Evolutionary conservation across 495 filamentous ascomycete species (phyloP).

Genomic region (Neurospora sp.): DNA sequence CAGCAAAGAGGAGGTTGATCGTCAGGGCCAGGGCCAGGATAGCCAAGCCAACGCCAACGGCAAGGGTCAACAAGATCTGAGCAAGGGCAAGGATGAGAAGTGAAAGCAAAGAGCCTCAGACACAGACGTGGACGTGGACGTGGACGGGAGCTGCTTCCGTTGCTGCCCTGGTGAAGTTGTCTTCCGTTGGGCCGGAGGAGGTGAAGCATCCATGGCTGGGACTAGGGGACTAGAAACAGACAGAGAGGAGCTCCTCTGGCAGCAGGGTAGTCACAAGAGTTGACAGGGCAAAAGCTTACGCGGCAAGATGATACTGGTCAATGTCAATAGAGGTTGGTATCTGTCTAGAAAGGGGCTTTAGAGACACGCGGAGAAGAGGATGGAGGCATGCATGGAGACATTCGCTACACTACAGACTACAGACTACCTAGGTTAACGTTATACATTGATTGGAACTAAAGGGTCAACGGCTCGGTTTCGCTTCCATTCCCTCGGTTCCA

Average conservation of each 20-base stretch:
- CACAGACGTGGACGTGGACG: background rate
- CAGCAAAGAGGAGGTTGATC: background rate
- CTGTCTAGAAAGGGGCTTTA: background rate
- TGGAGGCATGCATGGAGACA: background rate
- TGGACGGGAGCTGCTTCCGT: background rate
- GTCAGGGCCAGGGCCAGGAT: background rate
- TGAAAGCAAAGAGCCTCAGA: background rate
- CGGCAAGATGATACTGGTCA: background rate
- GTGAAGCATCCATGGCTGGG: background rate
- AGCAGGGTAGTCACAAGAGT: background rate
- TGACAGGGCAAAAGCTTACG: background rate
- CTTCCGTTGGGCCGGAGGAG: background rate
- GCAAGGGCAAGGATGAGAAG: background rate
- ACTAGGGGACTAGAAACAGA: no score
- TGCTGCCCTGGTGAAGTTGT: background rate
- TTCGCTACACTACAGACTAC: background rate
- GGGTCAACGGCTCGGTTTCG: background rate
- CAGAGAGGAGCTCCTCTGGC: background rate
- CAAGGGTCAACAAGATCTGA: background rate
- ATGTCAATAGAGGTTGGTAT: background rate
- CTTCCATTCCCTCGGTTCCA: background rate
- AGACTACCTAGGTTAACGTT: background rate
- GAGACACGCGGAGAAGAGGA: background rate
- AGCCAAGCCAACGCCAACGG: background rate
- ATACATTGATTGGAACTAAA: background rate